phyloP scores from a whole-genome alignment of 83 land plant genomes.

The Picea abies region DNA sequence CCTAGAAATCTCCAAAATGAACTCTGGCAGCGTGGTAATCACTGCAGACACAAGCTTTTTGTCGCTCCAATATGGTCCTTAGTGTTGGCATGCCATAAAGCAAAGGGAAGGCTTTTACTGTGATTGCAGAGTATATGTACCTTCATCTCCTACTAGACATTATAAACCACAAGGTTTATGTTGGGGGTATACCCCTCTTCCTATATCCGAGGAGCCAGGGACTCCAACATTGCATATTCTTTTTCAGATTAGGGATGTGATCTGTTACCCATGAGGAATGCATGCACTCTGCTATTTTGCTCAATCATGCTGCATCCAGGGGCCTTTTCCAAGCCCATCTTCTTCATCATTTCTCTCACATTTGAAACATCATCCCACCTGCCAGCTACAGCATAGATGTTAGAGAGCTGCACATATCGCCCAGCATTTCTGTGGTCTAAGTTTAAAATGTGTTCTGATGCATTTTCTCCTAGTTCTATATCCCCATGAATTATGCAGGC shows the following conservation, averaged over 20 bases:
- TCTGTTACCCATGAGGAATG: conserved; percentile 43
- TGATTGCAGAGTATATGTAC: conserved; percentile 39
- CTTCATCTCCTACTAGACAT: conserved; percentile 54
- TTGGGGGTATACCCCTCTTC: conserved; percentile 55
- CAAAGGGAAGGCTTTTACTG: conserved; percentile 48
- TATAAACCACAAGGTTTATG: conserved; percentile 35
- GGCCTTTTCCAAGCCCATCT: conserved; percentile 35
- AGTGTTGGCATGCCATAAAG: conserved; percentile 43
- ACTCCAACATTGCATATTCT: conserved; percentile 34
- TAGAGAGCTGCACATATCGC: conserved; percentile 47
- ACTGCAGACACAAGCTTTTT: conserved; percentile 44
- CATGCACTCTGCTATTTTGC: conserved; percentile 33
- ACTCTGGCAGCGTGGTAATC: conserved; percentile 50
- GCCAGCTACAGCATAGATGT: conserved; percentile 49
- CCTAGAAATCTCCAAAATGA: conserved; percentile 34
- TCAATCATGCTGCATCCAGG: conserved; percentile 57
- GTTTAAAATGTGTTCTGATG: conserved; percentile 29
- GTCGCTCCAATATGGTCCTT: conserved; percentile 38
- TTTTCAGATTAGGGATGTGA: conserved; percentile 38
- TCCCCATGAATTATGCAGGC: conserved; percentile 45
- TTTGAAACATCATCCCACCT: conserved; percentile 41
- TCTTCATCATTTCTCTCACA: conserved; percentile 31
- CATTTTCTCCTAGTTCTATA: conserved; percentile 44
- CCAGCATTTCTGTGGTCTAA: conserved; percentile 49
- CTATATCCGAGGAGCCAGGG: conserved; percentile 28